Conservation (phyloP, 2,329 filamentous ascomycete species). For the Bipolaris gigantea region DNA sequence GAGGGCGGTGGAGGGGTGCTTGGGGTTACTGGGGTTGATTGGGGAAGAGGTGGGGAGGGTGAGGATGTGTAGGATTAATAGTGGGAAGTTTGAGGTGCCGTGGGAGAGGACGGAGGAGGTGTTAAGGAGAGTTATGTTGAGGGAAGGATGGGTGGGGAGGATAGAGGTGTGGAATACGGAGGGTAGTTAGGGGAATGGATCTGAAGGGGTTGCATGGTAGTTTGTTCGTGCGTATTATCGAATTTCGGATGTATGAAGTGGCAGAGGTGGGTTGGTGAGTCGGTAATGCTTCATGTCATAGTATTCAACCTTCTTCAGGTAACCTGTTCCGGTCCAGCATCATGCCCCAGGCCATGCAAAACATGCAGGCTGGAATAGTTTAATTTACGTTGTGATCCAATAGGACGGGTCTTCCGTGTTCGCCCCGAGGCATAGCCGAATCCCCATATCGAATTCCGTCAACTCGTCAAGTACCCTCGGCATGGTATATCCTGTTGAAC, state of each 20-base stretch:
- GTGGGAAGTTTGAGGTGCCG: constrained; percentile 58
- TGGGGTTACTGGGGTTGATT: constrained; percentile 44
- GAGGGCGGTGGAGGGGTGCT: constrained; percentile 53
- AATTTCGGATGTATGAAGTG: no score
- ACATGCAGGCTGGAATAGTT: neutral
- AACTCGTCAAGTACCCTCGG: neutral
- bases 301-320: no score
- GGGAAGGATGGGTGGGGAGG: constrained; percentile 24
- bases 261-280: neutral
- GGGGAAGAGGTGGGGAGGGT: constrained; percentile 29
- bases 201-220: neutral
- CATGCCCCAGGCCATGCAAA: neutral
- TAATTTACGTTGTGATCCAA: neutral
- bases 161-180: constrained; percentile 34
- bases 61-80: constrained; percentile 60
- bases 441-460: neutral
- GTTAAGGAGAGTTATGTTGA: constrained; percentile 37
- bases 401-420: neutral
- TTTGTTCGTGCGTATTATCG: no score
- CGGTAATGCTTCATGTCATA: neutral
- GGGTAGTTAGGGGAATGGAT: neutral
- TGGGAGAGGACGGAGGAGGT: constrained; percentile 55
- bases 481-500: constrained; percentile 7
- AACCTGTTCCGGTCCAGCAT: neutral
- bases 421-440: neutral